These are phyloP conservation scores for Suhomyces yuchorum DNA, from an alignment of 1,139 yeast genomes.

Conservation along the genomic window DNA sequence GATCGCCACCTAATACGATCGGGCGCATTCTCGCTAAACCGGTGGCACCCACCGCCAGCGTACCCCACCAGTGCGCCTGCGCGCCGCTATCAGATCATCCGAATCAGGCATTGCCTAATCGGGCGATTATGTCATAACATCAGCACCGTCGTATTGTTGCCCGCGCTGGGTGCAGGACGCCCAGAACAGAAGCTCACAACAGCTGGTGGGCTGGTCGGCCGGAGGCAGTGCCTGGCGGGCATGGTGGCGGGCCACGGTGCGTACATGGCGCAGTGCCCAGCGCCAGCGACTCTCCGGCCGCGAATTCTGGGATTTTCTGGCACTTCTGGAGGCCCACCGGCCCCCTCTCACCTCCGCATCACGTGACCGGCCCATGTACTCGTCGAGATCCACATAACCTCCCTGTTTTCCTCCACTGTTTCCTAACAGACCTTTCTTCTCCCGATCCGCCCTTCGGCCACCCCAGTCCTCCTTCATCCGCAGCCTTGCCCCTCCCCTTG, in stretches of 20 bases:
- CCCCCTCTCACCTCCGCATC: no score
- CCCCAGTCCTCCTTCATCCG: background rate
- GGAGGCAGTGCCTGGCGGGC: no score
- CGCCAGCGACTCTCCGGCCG: no score
- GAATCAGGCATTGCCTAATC: conserved; percentile 5
- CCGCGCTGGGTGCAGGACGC: background rate
- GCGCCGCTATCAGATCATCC: conserved; percentile 2
- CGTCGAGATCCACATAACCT: no score
- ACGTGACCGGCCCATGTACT: no score
- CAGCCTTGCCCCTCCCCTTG: background rate
- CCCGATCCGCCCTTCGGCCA: background rate
- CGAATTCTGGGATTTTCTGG: no score
- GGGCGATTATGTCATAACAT: conserved; percentile 4
- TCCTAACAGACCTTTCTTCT: background rate
- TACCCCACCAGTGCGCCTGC: background rate
- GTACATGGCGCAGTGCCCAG: no score
- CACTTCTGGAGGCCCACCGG: no score
- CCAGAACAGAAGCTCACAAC: background rate
- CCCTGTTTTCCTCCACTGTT: background rate
- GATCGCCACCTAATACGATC: background rate
- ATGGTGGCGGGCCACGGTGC: no score
- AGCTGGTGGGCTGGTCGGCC: no score
- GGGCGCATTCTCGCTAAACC: background rate
- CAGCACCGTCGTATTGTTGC: background rate
- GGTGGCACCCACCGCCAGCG: background rate